phyloP scores from a whole-genome alignment of 2,329 filamentous ascomycete genomes.

The Alternaria longipes region DNA sequence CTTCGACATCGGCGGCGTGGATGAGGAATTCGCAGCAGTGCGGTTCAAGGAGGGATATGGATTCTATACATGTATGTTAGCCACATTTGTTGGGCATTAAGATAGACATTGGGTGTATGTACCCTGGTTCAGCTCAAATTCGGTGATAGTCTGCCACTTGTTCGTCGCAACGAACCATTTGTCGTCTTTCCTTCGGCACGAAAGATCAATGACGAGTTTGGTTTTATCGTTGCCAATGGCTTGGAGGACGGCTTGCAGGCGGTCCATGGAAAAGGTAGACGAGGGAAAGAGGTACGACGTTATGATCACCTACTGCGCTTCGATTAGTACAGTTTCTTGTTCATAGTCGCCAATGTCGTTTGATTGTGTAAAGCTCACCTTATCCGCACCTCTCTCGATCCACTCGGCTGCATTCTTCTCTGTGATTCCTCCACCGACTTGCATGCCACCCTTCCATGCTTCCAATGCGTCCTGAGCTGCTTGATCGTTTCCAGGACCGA shows the following conservation, averaged over 20 bases:
- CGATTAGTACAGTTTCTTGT: background rate
- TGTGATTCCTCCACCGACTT: slow-evolving; percentile 93
- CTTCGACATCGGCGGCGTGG: slow-evolving; percentile 96
- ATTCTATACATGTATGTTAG: slow-evolving; percentile 62
- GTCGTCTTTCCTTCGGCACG: slow-evolving; percentile 79
- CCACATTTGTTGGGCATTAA: background rate
- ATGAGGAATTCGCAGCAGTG: slow-evolving; percentile 97
- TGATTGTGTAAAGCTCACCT: slow-evolving; percentile 65
- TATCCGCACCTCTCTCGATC: slow-evolving; percentile 88
- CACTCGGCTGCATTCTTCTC: slow-evolving; percentile 84
- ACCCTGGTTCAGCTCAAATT: slow-evolving; percentile 93
- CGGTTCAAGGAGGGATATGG: slow-evolving; percentile 81
- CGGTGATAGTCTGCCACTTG: slow-evolving; percentile 97
- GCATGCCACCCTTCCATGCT: slow-evolving; percentile 81
- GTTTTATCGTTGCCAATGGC: slow-evolving; percentile 76
- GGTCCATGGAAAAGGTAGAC: slow-evolving; percentile 79
- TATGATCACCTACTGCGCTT: slow-evolving; percentile 81
- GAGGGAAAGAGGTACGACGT: slow-evolving; percentile 93
- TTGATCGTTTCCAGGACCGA: slow-evolving; percentile 85
- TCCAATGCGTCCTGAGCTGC: slow-evolving; percentile 79
- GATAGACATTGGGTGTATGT: slow-evolving; percentile 24
- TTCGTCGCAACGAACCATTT: slow-evolving; percentile 98
- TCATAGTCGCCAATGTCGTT: background rate
- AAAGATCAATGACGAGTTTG: slow-evolving; percentile 93
- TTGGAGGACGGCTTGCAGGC: slow-evolving; percentile 76